Evolutionary conservation across 1,284 basidiomycete genomes (phyloP).

Genomic region (Vanrija humicola): DNA sequence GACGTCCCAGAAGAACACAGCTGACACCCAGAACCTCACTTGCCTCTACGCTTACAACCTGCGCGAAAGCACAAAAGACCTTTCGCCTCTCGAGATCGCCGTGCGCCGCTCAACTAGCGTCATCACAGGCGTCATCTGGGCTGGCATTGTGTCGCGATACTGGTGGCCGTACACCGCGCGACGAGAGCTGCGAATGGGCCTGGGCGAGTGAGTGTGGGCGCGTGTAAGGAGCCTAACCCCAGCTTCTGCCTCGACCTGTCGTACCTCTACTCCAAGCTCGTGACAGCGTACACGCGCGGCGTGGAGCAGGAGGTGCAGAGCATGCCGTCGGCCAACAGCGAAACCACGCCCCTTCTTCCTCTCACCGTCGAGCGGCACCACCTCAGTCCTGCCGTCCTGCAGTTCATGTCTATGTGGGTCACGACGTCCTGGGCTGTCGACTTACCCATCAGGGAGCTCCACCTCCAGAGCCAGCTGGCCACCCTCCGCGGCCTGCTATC

Average conservation of each 20-base stretch:
- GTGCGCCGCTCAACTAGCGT: conserved; percentile 74
- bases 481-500: conserved; percentile 73
- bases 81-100: conserved; percentile 69
- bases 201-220: conserved; percentile 68
- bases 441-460: conserved; percentile 68
- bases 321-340: background rate
- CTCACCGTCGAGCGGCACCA: conserved; percentile 24
- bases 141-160: conserved; percentile 75
- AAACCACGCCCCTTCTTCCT: conserved; percentile 10
- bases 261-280: conserved; percentile 49
- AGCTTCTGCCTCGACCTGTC: conserved; percentile 50
- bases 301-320: conserved; percentile 6
- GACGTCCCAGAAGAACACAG: background rate
- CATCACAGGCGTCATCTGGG: conserved; percentile 84
- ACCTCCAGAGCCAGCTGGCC: conserved; percentile 84
- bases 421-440: background rate
- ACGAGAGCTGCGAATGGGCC: conserved; percentile 72
- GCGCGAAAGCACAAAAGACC: conserved; percentile 57
- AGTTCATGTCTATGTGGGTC: conserved; percentile 84
- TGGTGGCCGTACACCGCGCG: conserved; percentile 96
- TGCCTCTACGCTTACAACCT: conserved; percentile 87
- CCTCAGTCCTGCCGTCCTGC: conserved; percentile 54
- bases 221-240: background rate
- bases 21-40: conserved; percentile 69
- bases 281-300: conserved; percentile 37